Evolutionary conservation across 2,329 filamentous ascomycete species (phyloP).

Genomic region (Fusarium decemcellulare): DNA sequence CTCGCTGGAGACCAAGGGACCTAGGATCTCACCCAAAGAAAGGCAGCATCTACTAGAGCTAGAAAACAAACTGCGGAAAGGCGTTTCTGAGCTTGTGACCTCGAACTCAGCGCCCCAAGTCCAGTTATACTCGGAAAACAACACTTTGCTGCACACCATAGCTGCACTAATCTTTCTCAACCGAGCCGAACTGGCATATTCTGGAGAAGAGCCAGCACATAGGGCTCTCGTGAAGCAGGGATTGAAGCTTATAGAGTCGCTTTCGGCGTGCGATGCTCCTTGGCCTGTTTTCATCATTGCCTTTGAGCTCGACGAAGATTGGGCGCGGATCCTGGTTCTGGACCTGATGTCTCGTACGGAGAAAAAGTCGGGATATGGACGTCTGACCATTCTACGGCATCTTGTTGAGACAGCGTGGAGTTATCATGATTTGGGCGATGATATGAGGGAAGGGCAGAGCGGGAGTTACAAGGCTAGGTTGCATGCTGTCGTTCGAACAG

Average conservation of each 20-base stretch:
- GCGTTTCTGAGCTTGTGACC: neutral
- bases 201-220: neutral
- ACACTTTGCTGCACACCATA: neutral
- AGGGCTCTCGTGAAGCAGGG: neutral
- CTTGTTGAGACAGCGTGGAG: neutral
- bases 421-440: neutral
- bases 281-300: neutral
- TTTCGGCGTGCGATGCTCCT: neutral
- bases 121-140: neutral
- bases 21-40: neutral
- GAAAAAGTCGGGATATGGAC: neutral
- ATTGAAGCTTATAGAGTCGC: neutral
- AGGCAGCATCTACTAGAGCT: neutral
- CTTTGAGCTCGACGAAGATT: neutral
- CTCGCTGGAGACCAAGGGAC: neutral
- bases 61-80: neutral
- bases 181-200: neutral
- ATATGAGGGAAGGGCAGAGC: neutral
- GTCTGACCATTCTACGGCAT: neutral
- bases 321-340: neutral
- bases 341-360: neutral
- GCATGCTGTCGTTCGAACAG: neutral
- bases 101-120: neutral
- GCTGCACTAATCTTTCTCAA: neutral
- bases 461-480: neutral